Conservation (phyloP, 352 stramenopile species). For the Salisapilia sapeloensis region DNA sequence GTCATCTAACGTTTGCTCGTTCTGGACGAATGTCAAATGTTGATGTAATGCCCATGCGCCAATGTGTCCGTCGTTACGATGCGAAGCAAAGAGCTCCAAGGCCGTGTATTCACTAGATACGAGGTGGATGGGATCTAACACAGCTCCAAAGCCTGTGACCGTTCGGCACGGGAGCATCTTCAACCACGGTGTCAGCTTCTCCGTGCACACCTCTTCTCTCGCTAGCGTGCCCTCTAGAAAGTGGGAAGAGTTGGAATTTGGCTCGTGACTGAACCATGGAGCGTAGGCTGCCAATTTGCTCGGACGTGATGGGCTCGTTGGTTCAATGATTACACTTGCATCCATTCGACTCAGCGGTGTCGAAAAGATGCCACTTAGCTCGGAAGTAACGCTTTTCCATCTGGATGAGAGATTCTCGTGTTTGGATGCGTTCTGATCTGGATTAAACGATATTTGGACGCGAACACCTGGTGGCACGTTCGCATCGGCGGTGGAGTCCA, state of each 20-base stretch:
- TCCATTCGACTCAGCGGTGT: conserved; percentile 74
- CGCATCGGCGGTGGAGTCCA: conserved; percentile 3
- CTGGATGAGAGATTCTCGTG: conserved; percentile 9
- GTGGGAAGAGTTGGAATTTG: background rate
- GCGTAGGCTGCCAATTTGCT: conserved; percentile 7
- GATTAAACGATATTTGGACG: conserved; percentile 29
- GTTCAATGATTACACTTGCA: conserved; percentile 13
- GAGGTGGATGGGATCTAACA: conserved; percentile 57
- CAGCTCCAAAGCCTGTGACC: conserved; percentile 31
- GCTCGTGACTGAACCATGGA: background rate
- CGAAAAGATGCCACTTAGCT: conserved; percentile 67
- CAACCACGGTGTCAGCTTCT: conserved; percentile 80
- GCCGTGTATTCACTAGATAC: conserved; percentile 58
- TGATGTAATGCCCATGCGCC: conserved; percentile 23
- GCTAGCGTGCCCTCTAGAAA: conserved; percentile 52
- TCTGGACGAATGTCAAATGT: conserved; percentile 40
- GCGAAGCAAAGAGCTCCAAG: conserved; percentile 27
- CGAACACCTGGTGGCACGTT: conserved; percentile 45
- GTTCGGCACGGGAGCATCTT: conserved; percentile 73
- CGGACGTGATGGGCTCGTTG: conserved; percentile 3
- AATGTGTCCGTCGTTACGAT: conserved; percentile 1
- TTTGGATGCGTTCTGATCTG: conserved; percentile 3
- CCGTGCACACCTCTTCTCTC: conserved; percentile 73
- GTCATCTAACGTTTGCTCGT: conserved; percentile 1
- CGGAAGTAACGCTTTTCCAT: conserved; percentile 52